Base-by-base conservation (phyloP, 306 rosid species). In the Psophocarpus tetragonolobus region DNA sequence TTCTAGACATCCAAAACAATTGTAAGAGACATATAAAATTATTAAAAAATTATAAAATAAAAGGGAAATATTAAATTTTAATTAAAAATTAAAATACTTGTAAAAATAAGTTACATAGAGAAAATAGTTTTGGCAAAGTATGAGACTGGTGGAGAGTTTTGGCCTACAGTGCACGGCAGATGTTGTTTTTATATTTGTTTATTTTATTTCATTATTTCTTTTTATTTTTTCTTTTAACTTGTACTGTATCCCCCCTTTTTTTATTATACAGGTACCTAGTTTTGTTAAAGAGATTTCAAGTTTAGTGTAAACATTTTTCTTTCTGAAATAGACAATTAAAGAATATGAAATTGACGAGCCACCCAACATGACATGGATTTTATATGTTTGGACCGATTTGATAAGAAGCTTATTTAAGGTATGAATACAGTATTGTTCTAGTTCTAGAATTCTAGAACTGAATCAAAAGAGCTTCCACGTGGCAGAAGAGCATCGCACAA, bases 151-250 rank as follows among this genome's bases (percentile, higher is more conserved):
- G 98, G 98, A 76, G 81, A 75, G 84, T 85, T 84, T 81, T 93
- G 98, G 98, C 88, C 92, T 5, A 87, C 77, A 35, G 95, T 93
- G 74, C 97, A 91, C 77, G 11, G 42, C 42, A n/a, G n/a, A n/a
- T n/a, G n/a, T n/a, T n/a, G n/a, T n/a, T n/a, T n/a, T n/a, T n/a
- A n/a, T n/a, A n/a, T n/a, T n/a, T n/a, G n/a, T n/a, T n/a, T n/a
- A n/a, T n/a, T n/a, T n/a, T n/a, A n/a, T n/a, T n/a, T n/a, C n/a
- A n/a, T n/a, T n/a, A n/a, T n/a, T n/a, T n/a, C n/a, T n/a, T n/a
- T n/a, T n/a, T n/a, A n/a, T n/a, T n/a, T n/a, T n/a, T n/a, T n/a
- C n/a, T n/a, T n/a, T n/a, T n/a, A n/a, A n/a, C n/a, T n/a, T n/a
- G n/a, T n/a, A n/a, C n/a, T n/a, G n/a, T n/a, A n/a, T n/a, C n/a